Evolutionary conservation across 2,329 filamentous ascomycete species (phyloP).

Genomic region (Sarocladium strictum): DNA sequence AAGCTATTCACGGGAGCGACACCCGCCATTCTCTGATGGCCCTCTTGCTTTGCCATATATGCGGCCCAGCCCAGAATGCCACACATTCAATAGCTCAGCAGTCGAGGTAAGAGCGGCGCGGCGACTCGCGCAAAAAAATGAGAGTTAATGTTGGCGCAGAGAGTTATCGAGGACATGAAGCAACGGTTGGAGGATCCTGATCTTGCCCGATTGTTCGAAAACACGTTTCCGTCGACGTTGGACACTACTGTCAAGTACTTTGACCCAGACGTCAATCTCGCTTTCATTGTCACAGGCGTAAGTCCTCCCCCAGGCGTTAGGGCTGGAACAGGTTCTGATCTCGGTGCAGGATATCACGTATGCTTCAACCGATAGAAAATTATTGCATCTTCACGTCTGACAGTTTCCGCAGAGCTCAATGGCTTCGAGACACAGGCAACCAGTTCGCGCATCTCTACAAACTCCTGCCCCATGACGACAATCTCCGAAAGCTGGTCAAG

Average conservation of each 20-base stretch:
- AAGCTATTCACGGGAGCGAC: constrained; percentile 31
- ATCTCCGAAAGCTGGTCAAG: constrained; percentile 61
- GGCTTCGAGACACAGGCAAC: constrained; percentile 83
- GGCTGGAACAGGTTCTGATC: constrained; percentile 24
- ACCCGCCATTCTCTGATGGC: constrained; percentile 71
- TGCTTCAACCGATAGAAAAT: constrained; percentile 23
- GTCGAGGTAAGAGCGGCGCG: constrained; percentile 6
- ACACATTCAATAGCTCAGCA: constrained; percentile 57
- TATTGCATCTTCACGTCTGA: not conserved
- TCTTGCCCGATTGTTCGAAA: constrained; percentile 64
- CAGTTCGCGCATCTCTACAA: constrained; percentile 69
- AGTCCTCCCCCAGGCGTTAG: constrained; percentile 30
- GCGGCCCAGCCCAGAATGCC: constrained; percentile 68
- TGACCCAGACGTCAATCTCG: constrained; percentile 41
- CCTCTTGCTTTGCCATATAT: constrained; percentile 73
- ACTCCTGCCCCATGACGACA: constrained; percentile 40
- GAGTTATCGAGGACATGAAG: constrained; percentile 23
- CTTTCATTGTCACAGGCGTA: constrained; percentile 74
- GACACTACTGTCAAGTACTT: constrained; percentile 61
- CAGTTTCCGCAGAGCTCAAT: constrained; percentile 79
- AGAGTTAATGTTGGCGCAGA: constrained; percentile 28
- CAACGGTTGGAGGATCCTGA: constrained; percentile 51
- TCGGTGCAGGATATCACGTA: constrained; percentile 65
- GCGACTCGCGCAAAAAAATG: not conserved
- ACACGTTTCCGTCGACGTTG: constrained; percentile 68